phyloP scores from a whole-genome alignment of 768 basidiomycete species.

The Lenzites betulinus region DNA sequence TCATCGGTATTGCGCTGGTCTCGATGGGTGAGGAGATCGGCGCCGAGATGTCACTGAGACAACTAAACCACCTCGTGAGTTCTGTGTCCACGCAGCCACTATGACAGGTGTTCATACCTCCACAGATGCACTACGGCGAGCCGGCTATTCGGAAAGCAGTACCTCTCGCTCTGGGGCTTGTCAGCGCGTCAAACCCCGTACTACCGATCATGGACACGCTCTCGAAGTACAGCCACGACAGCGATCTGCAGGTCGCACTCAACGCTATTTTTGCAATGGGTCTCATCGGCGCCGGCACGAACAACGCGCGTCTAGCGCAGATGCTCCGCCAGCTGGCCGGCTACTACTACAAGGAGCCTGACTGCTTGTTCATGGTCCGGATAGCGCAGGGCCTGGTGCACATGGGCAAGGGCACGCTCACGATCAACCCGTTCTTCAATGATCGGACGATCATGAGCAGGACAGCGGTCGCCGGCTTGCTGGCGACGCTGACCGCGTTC shows the following conservation, averaged over 20 bases:
- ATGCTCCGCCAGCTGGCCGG: conserved; percentile 96
- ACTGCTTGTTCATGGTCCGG: conserved; percentile 94
- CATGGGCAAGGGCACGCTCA: conserved; percentile 99
- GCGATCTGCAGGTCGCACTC: conserved; percentile 92
- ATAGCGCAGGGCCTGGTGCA: conserved; percentile 97
- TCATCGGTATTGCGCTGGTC: conserved; percentile 90
- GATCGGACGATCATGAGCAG: conserved; percentile 90
- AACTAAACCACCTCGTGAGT: conserved; percentile 94
- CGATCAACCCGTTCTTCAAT: conserved; percentile 94
- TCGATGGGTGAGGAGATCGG: conserved; percentile 99
- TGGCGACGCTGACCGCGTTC: conserved; percentile 88
- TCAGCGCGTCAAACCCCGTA: conserved; percentile 95
- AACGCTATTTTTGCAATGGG: conserved; percentile 99
- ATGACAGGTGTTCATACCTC: neutral
- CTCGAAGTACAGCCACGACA: conserved; percentile 98
- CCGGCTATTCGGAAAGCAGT: conserved; percentile 89
- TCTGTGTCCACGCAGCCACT: conserved; percentile 17
- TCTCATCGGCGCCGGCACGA: conserved; percentile 96
- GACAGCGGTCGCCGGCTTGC: conserved; percentile 84
- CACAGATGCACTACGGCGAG: conserved; percentile 98
- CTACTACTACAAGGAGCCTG: conserved; percentile 98
- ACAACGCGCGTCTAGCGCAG: conserved; percentile 95
- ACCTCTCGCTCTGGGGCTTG: conserved; percentile 92
- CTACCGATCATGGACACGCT: conserved; percentile 93
- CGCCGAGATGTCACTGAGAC: conserved; percentile 94